Conservation (phyloP, 2,329 filamentous ascomycete species). For the Emmonsia crescens region DNA sequence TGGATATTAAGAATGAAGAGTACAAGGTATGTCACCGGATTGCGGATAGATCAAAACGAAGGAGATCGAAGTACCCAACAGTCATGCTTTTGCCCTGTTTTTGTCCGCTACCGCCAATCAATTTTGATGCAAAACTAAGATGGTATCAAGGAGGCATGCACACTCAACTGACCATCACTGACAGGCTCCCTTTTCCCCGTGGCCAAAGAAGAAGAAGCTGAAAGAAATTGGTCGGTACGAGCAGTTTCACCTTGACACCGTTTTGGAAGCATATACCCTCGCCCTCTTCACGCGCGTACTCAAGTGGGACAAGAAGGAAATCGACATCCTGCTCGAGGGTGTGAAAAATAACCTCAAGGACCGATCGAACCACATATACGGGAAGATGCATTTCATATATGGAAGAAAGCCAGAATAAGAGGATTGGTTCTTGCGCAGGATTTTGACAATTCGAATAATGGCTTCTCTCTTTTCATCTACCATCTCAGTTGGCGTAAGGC, state of each 20-base stretch:
- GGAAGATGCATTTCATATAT: conserved; percentile 8
- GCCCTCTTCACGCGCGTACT: conserved; percentile 9
- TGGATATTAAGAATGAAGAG: conserved; percentile 41
- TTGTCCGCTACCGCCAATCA: background rate
- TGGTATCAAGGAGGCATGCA: background rate
- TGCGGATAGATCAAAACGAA: conserved; percentile 17
- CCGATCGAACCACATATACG: conserved; percentile 2
- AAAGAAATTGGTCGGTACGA: conserved; percentile 2
- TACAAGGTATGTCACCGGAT: conserved; percentile 42
- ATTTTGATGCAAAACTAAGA: background rate
- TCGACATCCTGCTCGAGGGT: background rate
- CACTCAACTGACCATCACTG: conserved; percentile 30
- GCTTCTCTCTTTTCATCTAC: background rate
- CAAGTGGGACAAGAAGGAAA: background rate
- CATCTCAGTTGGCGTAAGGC: background rate
- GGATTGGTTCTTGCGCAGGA: background rate
- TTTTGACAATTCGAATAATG: background rate
- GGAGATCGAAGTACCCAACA: background rate
- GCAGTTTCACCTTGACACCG: conserved; percentile 6
- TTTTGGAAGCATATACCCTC: conserved; percentile 9
- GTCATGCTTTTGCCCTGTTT: background rate
- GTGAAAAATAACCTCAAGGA: conserved; percentile 7
- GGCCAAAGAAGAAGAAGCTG: conserved; percentile 1
- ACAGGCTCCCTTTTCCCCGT: conserved; percentile 22
- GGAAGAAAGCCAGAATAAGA: background rate